Conservation (phyloP, 2,329 filamentous ascomycete genomes). For the Monosporascus sp. region DNA sequence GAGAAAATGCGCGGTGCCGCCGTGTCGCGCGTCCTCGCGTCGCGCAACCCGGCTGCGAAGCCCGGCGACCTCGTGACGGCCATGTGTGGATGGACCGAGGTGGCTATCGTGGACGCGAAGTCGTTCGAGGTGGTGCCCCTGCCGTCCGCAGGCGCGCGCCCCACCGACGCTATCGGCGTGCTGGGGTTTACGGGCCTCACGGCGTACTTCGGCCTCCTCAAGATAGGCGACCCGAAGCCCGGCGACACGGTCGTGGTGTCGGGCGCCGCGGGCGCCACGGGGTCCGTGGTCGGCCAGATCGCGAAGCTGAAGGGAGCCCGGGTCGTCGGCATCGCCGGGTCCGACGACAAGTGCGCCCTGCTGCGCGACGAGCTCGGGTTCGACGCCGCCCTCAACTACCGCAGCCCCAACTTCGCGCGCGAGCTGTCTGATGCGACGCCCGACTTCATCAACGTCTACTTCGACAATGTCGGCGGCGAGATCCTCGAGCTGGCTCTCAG, state of each 20-base stretch:
- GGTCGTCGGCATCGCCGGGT: constrained; percentile 62
- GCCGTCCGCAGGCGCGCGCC: constrained; percentile 35
- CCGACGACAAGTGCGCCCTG: constrained; percentile 59
- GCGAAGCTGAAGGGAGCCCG: constrained; percentile 63
- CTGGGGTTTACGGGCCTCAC: constrained; percentile 66
- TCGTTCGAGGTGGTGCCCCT: constrained; percentile 37
- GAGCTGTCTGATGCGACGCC: constrained; percentile 49
- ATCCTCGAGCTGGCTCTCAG: constrained; percentile 61
- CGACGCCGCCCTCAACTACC: constrained; percentile 57
- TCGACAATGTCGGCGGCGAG: constrained; percentile 65
- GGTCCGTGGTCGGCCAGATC: constrained; percentile 71
- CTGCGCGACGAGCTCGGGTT: constrained; percentile 51
- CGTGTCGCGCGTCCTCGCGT: constrained; percentile 57
- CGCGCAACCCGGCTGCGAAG: constrained; percentile 47
- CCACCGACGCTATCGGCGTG: constrained; percentile 57
- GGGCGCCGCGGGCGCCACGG: constrained; percentile 73
- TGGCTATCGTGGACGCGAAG: constrained; percentile 52
- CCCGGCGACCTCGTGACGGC: constrained; percentile 54
- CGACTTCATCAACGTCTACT: constrained; percentile 54
- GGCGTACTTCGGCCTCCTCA: constrained; percentile 68
- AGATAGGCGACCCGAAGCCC: constrained; percentile 60
- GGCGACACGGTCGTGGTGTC: constrained; percentile 74
- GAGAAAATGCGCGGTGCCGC: constrained; percentile 61
- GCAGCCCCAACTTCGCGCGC: constrained; percentile 43
- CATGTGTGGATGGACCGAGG: constrained; percentile 60